Conservation (phyloP, 495 filamentous ascomycete genomes). For the Aspergillus kassunensis region DNA sequence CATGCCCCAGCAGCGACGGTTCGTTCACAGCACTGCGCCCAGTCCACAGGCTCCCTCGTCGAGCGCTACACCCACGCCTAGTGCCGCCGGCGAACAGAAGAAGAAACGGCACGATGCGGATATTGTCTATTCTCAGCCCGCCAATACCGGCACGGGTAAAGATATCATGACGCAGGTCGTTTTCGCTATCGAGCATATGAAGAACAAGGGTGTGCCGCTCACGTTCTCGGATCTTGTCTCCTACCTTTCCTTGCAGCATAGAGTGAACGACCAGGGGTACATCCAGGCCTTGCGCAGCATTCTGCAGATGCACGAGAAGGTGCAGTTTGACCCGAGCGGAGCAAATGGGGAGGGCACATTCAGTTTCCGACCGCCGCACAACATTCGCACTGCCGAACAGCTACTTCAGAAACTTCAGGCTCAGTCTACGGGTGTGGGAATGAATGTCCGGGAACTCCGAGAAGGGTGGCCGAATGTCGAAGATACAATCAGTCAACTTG, state of each 20-base stretch:
- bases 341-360: conserved; percentile 63
- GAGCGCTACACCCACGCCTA: conserved; percentile 35
- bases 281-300: conserved; percentile 43
- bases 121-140: conserved; percentile 73
- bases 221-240: conserved; percentile 68
- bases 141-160: conserved; percentile 68
- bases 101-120: conserved; percentile 53
- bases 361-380: conserved; percentile 71
- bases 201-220: conserved; percentile 66
- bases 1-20: conserved; percentile 42
- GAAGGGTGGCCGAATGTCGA: conserved; percentile 90
- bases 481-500: conserved; percentile 69
- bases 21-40: conserved; percentile 29
- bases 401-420: conserved; percentile 75
- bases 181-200: conserved; percentile 81
- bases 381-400: conserved; percentile 68
- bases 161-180: conserved; percentile 80
- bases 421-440: conserved; percentile 74
- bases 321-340: conserved; percentile 63
- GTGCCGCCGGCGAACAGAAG: conserved; percentile 3
- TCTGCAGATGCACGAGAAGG: conserved; percentile 56
- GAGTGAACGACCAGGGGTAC: conserved; percentile 42
- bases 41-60: conserved; percentile 41
- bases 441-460: conserved; percentile 81
- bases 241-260: conserved; percentile 66